Evolutionary conservation across 805 yeast genomes (phyloP).

Genomic region (Metschnikowia lachancei): DNA sequence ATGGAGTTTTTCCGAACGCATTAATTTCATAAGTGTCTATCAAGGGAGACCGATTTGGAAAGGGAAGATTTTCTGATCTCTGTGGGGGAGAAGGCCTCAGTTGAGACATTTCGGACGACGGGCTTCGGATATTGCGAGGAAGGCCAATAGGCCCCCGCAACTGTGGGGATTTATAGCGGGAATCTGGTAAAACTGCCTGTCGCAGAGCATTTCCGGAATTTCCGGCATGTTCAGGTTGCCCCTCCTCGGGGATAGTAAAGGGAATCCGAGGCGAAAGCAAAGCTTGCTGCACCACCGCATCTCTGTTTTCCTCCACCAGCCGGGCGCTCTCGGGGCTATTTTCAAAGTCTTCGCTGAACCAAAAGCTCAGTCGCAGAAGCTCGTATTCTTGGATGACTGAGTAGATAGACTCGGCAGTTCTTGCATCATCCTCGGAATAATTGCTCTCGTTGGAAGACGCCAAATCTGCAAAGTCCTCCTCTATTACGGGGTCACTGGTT

Average conservation of each 20-base stretch:
- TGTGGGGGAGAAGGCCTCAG: not conserved
- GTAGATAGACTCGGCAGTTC: slow-evolving; percentile 30
- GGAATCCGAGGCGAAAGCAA: not conserved
- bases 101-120: not conserved
- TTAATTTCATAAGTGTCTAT: not conserved
- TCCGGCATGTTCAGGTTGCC: no score
- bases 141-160: not conserved
- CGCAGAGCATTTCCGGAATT: no score
- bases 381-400: slow-evolving; percentile 33
- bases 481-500: slow-evolving; percentile 12
- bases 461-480: slow-evolving; percentile 43
- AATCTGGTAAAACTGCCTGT: no score
- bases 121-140: not conserved
- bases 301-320: not conserved
- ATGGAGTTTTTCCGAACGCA: not conserved
- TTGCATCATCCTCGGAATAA: slow-evolving; percentile 13
- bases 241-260: not conserved
- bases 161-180: no score
- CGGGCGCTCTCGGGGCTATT: slow-evolving; percentile 1
- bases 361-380: slow-evolving; percentile 10
- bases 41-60: slow-evolving; percentile 5
- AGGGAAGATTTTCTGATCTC: slow-evolving; percentile 3
- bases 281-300: not conserved
- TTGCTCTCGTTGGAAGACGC: slow-evolving; percentile 18
- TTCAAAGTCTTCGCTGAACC: slow-evolving; percentile 14